phyloP scores from a whole-genome alignment of 2,329 filamentous ascomycete species.

The Scedosporium minutisporum region DNA sequence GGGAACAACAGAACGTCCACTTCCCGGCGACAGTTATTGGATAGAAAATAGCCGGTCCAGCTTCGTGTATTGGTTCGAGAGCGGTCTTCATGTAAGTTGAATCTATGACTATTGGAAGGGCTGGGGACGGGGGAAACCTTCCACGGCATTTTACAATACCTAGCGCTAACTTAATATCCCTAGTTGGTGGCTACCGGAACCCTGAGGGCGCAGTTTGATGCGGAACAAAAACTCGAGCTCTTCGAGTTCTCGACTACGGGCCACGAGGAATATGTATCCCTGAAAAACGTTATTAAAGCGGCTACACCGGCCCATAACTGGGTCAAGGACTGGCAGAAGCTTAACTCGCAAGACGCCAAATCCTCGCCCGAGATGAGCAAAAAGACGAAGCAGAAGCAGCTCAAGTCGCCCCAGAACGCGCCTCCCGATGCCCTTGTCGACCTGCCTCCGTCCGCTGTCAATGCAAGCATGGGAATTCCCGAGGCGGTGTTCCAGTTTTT shows the following conservation, averaged over 20 bases:
- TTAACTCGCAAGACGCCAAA: slow-evolving; percentile 48
- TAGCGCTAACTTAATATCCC: slow-evolving; percentile 17
- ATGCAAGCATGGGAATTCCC: slow-evolving; percentile 48
- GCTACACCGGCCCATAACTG: slow-evolving; percentile 53
- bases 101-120: background rate
- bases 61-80: slow-evolving; percentile 83
- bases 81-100: slow-evolving; percentile 62
- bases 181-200: slow-evolving; percentile 70
- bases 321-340: slow-evolving; percentile 55
- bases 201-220: slow-evolving; percentile 70
- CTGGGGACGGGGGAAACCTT: background rate
- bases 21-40: slow-evolving; percentile 57
- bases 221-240: slow-evolving; percentile 69
- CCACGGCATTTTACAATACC: no score
- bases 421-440: slow-evolving; percentile 49
- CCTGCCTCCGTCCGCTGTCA: slow-evolving; percentile 49
- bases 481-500: slow-evolving; percentile 54
- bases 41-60: slow-evolving; percentile 70
- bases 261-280: slow-evolving; percentile 77
- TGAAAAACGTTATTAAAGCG: slow-evolving; percentile 51
- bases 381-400: slow-evolving; percentile 48
- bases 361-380: slow-evolving; percentile 58
- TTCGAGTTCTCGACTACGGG: slow-evolving; percentile 69
- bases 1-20: slow-evolving; percentile 40
- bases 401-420: slow-evolving; percentile 49